phyloP scores from a whole-genome alignment of 1,284 basidiomycete genomes.

The Cystobasidium slooffiae region DNA sequence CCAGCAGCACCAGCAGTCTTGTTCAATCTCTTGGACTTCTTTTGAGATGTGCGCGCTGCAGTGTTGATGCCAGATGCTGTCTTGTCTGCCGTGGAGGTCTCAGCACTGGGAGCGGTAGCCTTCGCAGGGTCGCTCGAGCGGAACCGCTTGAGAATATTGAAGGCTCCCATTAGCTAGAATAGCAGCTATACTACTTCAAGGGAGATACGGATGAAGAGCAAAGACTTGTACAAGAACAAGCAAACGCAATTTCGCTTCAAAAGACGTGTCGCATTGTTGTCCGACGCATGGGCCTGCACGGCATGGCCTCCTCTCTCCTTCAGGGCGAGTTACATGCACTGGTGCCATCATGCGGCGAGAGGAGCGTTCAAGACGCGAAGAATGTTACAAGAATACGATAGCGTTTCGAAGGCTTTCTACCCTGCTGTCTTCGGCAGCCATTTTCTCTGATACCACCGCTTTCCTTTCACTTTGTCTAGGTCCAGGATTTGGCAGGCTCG shows the following conservation, averaged over 20 bases:
- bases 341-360: too few relatives aligned
- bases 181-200: background rate
- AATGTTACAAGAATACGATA: too few relatives aligned
- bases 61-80: too few relatives aligned
- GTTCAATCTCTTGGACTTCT: background rate
- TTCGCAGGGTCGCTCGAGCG: conserved; percentile 1
- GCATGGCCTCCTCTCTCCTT: background rate
- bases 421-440: too few relatives aligned
- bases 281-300: conserved; percentile 8
- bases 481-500: too few relatives aligned
- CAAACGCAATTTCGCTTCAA: background rate
- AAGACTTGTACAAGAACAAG: background rate
- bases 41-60: too few relatives aligned
- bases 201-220: too few relatives aligned
- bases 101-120: background rate
- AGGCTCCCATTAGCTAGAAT: conserved; percentile 4
- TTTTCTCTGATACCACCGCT: too few relatives aligned
- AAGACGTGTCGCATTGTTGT: conserved; percentile 8
- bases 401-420: too few relatives aligned
- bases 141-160: conserved; percentile 1
- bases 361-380: too few relatives aligned
- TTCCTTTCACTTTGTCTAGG: too few relatives aligned
- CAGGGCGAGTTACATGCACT: too few relatives aligned
- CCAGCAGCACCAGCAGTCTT: background rate
- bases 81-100: background rate